These are phyloP conservation scores for Phyllosticta citrichinensis DNA, from an alignment of 2,329 filamentous ascomycete species.

Conservation along the genomic window DNA sequence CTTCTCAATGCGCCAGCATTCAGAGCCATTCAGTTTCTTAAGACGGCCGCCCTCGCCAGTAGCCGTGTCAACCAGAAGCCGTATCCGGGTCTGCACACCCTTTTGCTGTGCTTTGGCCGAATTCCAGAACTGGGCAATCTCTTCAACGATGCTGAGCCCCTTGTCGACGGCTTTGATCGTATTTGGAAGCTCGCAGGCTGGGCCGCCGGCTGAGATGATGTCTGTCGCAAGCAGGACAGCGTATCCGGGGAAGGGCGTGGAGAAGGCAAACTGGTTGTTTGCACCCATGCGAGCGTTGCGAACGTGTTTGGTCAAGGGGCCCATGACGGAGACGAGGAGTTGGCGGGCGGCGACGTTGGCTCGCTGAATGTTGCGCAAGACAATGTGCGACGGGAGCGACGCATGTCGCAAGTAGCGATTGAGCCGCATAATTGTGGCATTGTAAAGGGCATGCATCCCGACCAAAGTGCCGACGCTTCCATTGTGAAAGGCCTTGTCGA, in stretches of 20 bases:
- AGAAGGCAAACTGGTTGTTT: conserved; percentile 31
- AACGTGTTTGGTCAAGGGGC: conserved; percentile 19
- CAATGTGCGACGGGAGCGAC: conserved; percentile 19
- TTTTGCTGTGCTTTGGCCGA: conserved; percentile 43
- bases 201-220: conserved; percentile 52
- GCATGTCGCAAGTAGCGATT: conserved; percentile 45
- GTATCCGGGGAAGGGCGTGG: conserved; percentile 54
- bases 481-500: conserved; percentile 44
- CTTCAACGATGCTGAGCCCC: conserved; percentile 45
- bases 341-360: conserved; percentile 15
- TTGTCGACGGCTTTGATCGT: conserved; percentile 46
- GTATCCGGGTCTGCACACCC: conserved; percentile 38
- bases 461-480: conserved; percentile 51
- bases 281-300: conserved; percentile 20
- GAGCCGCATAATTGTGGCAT: conserved; percentile 53
- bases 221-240: conserved; percentile 56
- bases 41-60: not conserved
- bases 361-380: conserved; percentile 23
- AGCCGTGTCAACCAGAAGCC: conserved; percentile 33
- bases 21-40: not conserved
- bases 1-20: conserved; percentile 5
- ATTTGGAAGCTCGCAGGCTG: conserved; percentile 38
- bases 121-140: conserved; percentile 50
- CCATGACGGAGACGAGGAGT: conserved; percentile 26
- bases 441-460: conserved; percentile 57